Conservation (phyloP, 768 basidiomycete species). For the Leccinum barrowsii region DNA sequence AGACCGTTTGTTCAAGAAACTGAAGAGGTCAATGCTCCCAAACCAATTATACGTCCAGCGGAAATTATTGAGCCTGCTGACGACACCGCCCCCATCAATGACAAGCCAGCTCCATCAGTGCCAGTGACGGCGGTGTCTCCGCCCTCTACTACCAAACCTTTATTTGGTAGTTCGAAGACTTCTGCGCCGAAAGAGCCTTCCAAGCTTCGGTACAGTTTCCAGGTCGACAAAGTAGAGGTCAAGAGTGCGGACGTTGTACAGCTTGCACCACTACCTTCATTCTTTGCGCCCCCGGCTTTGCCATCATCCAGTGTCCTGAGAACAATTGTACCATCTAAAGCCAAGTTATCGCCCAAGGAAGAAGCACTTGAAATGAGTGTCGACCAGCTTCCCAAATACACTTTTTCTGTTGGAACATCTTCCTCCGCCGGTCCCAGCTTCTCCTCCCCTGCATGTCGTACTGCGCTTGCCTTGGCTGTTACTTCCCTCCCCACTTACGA, state of each 20-base stretch:
- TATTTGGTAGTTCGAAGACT: conserved; percentile 37
- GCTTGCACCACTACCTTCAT: conserved; percentile 9
- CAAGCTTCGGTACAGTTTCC: conserved; percentile 71
- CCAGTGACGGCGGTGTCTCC: conserved; percentile 15
- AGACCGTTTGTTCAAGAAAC: conserved; percentile 26
- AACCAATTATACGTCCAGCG: conserved; percentile 27
- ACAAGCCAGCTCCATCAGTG: conserved; percentile 7
- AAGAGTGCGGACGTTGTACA: conserved; percentile 12
- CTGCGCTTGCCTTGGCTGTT: conserved; percentile 38
- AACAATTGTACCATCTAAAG: conserved; percentile 11
- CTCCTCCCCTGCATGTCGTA: conserved; percentile 25
- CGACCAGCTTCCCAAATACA: conserved; percentile 35
- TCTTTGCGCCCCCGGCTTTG: conserved; percentile 30
- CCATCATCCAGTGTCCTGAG: background rate
- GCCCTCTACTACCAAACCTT: conserved; percentile 19
- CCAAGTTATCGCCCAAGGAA: conserved; percentile 27
- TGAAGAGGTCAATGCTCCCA: conserved; percentile 29
- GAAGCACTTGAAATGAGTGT: conserved; percentile 28
- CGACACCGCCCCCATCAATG: conserved; percentile 14
- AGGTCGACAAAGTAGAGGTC: conserved; percentile 47
- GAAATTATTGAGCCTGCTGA: conserved; percentile 41
- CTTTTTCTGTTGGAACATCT: conserved; percentile 21
- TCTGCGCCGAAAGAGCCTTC: conserved; percentile 73
- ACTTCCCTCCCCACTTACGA: conserved; percentile 46
- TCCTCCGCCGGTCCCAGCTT: conserved; percentile 21